Evolutionary conservation across 2,329 filamentous ascomycete species (phyloP), one percentile per base, ranked within the genome.

Genomic region (Keithomyces neogunnii): DNA sequence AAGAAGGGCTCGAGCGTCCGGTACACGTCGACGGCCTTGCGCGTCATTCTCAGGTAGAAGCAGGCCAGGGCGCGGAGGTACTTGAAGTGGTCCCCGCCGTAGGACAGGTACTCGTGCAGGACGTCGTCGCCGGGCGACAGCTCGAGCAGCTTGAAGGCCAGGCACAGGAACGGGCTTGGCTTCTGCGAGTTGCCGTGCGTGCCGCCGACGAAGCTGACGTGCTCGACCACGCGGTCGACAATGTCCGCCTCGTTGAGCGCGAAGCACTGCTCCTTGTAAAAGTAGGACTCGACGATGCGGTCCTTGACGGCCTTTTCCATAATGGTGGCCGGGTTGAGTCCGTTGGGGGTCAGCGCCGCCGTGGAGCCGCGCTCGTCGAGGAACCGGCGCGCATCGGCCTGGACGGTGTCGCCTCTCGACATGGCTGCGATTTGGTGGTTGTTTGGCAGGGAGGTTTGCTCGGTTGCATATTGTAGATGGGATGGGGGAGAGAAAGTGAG

Each of bases 201-300:
- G 59, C 93, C 93, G 56, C 91, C 93, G 51, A 99, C 80, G 68
- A 86, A 93, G 47, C 74, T 78, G 45, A 99, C 80, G 69, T 85
- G 78, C 60, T 92, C 86, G 30, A 89, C 87, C 0, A 95, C 91
- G 57, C 93, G 88, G 71, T 96, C 89, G 61, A 96, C 86, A 5
- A 99, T 75, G 68, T 84, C 81, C 49, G 82, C 81, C 65, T 85
- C 83, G 73, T 97, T 99, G 57, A 99, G 78, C 42, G 88, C 93
- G 70, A 97, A 99, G 68, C 93, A 96, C 73, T 96, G 91, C 71
- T 97, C 93, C 70, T 96, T 96, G 87, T 90, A 99, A 74, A 96
- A 99, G 72, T 96, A 95, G 49, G 84, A 89, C 64, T 96, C 90
- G 59, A 91, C 84, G 69, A 99, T 96, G 65, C 93, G 90, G 71